Evolutionary conservation across 352 stramenopile species (phyloP).

Genomic region (Thalassiosira exigua): DNA sequence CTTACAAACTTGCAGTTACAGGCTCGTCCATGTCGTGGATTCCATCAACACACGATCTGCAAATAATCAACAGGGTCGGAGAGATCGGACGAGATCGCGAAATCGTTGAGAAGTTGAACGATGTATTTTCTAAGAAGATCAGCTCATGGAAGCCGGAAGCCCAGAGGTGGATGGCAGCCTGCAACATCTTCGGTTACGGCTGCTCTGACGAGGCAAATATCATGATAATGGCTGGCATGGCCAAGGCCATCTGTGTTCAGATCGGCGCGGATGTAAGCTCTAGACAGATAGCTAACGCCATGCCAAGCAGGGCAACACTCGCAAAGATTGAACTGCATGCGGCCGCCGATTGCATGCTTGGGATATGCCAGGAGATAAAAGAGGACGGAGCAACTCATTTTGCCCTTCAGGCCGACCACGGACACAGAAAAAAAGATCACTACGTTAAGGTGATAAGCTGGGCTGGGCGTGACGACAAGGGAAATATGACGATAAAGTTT

Average conservation of each 20-base stretch:
- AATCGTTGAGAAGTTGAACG: neutral
- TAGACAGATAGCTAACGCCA: neutral
- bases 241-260: constrained; percentile 9
- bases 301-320: constrained; percentile 3
- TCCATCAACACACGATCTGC: neutral
- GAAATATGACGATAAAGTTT: neutral
- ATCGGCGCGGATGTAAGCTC: constrained; percentile 2
- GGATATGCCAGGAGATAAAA: constrained; percentile 1
- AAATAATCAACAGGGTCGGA: neutral
- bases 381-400: constrained; percentile 4
- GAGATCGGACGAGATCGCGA: neutral
- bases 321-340: neutral
- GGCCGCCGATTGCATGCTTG: constrained; percentile 19
- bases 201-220: constrained; percentile 18
- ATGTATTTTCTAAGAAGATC: neutral
- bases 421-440: no score
- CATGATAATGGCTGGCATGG: constrained; percentile 8
- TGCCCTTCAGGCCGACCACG: no score
- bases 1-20: no score
- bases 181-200: constrained; percentile 21
- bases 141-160: neutral
- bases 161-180: neutral
- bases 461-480: neutral
- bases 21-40: no score
- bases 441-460: neutral